Conservation (phyloP, 805 yeast species). For the Candida rishiriensis region DNA sequence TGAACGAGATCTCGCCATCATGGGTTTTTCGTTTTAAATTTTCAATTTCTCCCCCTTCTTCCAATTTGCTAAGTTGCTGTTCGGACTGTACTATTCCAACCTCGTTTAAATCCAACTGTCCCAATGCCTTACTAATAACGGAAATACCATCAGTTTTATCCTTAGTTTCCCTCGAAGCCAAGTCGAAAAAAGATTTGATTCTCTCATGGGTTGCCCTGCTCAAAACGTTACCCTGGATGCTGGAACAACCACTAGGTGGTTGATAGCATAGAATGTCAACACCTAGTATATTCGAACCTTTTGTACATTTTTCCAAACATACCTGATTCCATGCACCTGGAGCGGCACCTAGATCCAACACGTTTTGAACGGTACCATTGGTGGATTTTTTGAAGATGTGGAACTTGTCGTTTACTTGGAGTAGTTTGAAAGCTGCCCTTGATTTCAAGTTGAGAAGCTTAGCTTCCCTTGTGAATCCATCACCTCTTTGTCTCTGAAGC, state of each 20-base stretch:
- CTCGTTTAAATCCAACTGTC: not conserved
- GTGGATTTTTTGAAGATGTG: constrained; percentile 39
- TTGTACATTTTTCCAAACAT: constrained; percentile 49
- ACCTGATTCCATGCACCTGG: constrained; percentile 97
- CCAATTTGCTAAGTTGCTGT: constrained; percentile 7
- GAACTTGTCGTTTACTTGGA: constrained; percentile 67
- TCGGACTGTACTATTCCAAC: constrained; percentile 13
- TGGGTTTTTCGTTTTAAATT: not conserved
- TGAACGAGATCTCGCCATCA: not conserved
- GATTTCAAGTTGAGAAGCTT: constrained; percentile 60
- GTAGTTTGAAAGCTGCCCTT: constrained; percentile 85
- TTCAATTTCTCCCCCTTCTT: constrained; percentile 4
- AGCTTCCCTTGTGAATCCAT: constrained; percentile 65
- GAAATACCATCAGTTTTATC: not conserved
- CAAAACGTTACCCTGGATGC: constrained; percentile 86
- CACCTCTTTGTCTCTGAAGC: constrained; percentile 67
- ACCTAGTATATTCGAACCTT: constrained; percentile 61
- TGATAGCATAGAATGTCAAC: constrained; percentile 74
- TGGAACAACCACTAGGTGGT: constrained; percentile 77
- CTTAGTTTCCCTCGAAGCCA: constrained; percentile 23
- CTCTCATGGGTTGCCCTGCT: constrained; percentile 57
- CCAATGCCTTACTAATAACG: not conserved
- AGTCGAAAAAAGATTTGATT: constrained; percentile 46
- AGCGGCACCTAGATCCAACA: constrained; percentile 87
- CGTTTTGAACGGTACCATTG: constrained; percentile 22